Evolutionary conservation across 2,329 filamentous ascomycete genomes (phyloP).

Genomic region (Penicillium sp.): DNA sequence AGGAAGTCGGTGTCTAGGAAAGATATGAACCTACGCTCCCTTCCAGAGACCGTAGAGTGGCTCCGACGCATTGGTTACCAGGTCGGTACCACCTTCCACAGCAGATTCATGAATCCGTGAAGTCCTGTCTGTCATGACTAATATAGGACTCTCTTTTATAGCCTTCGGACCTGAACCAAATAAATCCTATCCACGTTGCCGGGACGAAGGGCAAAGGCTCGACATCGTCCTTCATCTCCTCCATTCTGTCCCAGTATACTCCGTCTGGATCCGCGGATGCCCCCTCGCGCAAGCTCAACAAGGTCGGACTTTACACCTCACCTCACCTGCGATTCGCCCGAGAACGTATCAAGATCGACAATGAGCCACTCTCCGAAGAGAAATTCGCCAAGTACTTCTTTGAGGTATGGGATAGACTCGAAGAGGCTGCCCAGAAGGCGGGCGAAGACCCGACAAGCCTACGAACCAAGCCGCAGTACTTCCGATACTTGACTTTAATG

Average conservation of each 20-base stretch:
- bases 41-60: constrained; percentile 76
- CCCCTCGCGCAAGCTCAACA: no score
- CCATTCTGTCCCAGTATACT: constrained; percentile 61
- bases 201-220: constrained; percentile 94
- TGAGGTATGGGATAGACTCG: constrained; percentile 66
- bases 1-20: constrained; percentile 58
- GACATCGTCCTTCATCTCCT: constrained; percentile 72
- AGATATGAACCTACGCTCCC: constrained; percentile 62
- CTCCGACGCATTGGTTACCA: constrained; percentile 65
- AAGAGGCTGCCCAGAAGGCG: constrained; percentile 45
- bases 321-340: constrained; percentile 75
- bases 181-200: constrained; percentile 70
- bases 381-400: constrained; percentile 72
- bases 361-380: constrained; percentile 57
- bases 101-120: no score
- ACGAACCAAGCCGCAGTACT: constrained; percentile 74
- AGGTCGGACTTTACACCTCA: constrained; percentile 73
- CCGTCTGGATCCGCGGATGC: constrained; percentile 23
- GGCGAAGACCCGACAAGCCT: constrained; percentile 45
- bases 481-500: constrained; percentile 81
- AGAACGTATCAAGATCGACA: constrained; percentile 75
- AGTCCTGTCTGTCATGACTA: no score
- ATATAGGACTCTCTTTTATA: no score
- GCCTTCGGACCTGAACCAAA: constrained; percentile 52
- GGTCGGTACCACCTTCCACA: no score